phyloP scores from a whole-genome alignment of 2,329 filamentous ascomycete genomes.

The Monilinia fructigena region DNA sequence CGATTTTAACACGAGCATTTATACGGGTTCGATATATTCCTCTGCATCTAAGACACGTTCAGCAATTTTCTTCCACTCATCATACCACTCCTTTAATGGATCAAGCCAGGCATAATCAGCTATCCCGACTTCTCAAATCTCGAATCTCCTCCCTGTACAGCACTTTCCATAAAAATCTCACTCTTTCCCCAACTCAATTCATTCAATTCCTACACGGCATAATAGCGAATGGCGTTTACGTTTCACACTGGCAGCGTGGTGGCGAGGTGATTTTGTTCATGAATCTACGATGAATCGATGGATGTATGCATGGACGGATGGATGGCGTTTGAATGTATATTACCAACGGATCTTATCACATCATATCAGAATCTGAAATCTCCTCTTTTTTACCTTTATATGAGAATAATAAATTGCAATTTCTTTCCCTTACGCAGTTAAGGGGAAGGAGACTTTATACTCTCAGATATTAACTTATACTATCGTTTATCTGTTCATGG shows the following conservation, averaged over 20 bases:
- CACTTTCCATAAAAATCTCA: not conserved
- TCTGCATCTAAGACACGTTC: not conserved
- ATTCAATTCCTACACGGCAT: conserved; percentile 4
- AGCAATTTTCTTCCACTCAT: not conserved
- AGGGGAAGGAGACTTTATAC: not conserved
- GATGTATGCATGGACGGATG: conserved; percentile 2
- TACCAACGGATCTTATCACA: conserved; percentile 2
- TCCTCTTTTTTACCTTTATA: not conserved
- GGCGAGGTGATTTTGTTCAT: conserved; percentile 13
- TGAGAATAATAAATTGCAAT: not conserved
- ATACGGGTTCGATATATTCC: not conserved
- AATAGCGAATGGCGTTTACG: conserved; percentile 16
- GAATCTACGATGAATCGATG: conserved; percentile 10
- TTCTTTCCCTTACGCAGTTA: not conserved
- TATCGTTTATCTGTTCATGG: not conserved
- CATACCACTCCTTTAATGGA: not conserved
- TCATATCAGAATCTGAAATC: conserved; percentile 16
- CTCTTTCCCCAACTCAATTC: not conserved
- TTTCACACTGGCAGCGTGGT: conserved; percentile 9
- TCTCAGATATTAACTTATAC: not conserved
- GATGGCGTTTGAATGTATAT: conserved; percentile 15
- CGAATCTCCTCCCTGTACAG: conserved; percentile 1
- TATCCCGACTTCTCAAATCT: not conserved
- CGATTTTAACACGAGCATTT: not conserved
- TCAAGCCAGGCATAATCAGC: not conserved